Evolutionary conservation across 1,284 basidiomycete genomes (phyloP), one percentile per base, ranked within the genome.

Genomic region (Naganishia sp.): DNA sequence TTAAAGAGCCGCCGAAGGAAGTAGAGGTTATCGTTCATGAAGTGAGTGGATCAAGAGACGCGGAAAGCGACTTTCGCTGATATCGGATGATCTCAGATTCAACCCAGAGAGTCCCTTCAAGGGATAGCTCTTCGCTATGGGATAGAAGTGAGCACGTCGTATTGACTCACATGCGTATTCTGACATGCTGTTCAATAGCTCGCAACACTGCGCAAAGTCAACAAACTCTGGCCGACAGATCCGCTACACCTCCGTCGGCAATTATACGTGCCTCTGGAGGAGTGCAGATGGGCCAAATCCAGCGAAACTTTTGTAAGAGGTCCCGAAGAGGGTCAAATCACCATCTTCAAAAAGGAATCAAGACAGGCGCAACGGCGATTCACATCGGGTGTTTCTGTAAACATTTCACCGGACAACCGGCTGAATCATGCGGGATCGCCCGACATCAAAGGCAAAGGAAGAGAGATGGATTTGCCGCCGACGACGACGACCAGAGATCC

Each of bases 221-320:
- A 97, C 78, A 90, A 93, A 70, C 82, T 97, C 5, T 96, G 93
- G 93, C 79, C 90, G 1, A 88, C 89, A 16, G 94, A 96, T 75
- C 84, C 90, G 0, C 89, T 97, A 55, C 90, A 94, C 77, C 83
- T 93, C 43, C 88, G 92, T 46, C 87, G 87, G 49, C 83, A 86
- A 9, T 85, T 97, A 50, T 88, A 90, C 73, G 88, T 96, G 66
- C 92, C 93, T 0, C 75, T 84, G 50, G 81, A 81, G 44, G 76
- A 78, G 3, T 81, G 80, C 56, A 67, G 65, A 42, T 76, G 76
- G 71, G 74, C 75, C 56, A 74, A 76, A 45, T 74, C 76, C 1
- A 72, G 72, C 31, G 78, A 78, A 46, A 71, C 67, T 7, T 69
- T 80, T 15, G 69, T 74, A 6, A 64, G 76, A 9, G 79, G 78